Base-by-base conservation (phyloP, 495 filamentous ascomycete genomes). In the Penicillium atrosanguineum region DNA sequence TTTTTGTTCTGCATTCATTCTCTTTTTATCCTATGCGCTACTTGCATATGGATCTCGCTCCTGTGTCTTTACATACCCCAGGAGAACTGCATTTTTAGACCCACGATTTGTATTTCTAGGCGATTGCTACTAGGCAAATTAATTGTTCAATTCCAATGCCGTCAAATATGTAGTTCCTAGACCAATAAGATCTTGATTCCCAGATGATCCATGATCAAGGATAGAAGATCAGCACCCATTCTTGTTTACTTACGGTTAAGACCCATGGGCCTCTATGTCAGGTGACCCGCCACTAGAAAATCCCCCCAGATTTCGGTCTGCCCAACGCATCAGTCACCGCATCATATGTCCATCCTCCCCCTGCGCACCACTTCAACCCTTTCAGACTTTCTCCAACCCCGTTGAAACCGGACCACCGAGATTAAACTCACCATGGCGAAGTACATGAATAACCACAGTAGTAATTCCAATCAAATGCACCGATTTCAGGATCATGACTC, bases 391-490 rank as follows among this genome's bases (percentile, higher is more conserved):
- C 9, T 44, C 9, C 31, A 34, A 48, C 47, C 44, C 45, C 39
- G n/a, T 25, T 21, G 15, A 34, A 52, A 31, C 23, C 23, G 23
- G 5, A 23, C 20, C 20, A 56, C 28, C 44, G 53, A 46, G 44
- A 52, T 25, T 15, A 42, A 19, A 25, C 31, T 50, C 56, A 66
- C 26, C 48, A 75, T 77, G 74, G 72, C 73, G 75, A 87, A 80
- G 77, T 82, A 80, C 71, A 78, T 78, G 65, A 82, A 73, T 76
- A 82, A 74, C 73, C 83, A 76, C 73, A 83, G 74, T 83, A 86
- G 79, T 86, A 89, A 78, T 84, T 86, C 74, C 83, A 83, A 82
- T 75, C 79, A 83, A 65, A 72, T 81, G 80, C 79, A 80, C 70
- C 77, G 70, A 63, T 74, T 66, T 53, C 46, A 60, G 31, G 57